Conservation (phyloP, 805 yeast genomes). For the Crinitomyces ghanaensis region DNA sequence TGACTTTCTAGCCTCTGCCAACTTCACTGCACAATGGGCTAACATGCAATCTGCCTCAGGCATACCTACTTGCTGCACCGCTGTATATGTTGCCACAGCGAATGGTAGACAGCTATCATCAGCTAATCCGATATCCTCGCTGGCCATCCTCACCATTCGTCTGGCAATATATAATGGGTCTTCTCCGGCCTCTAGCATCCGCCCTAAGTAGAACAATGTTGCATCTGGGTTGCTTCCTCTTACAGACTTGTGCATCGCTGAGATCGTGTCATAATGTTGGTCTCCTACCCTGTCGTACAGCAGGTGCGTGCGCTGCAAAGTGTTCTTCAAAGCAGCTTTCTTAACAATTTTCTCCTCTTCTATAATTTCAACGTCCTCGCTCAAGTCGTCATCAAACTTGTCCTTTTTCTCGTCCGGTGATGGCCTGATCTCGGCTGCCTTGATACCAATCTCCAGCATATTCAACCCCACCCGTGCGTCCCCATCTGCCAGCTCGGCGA, state of each 20-base stretch:
- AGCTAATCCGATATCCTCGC: constrained; percentile 83
- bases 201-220: constrained; percentile 69
- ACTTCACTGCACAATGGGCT: constrained; percentile 87
- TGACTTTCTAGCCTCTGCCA: constrained; percentile 77
- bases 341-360: background rate
- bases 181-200: constrained; percentile 91
- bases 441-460: constrained; percentile 48
- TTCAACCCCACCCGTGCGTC: constrained; percentile 82
- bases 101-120: constrained; percentile 81
- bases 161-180: constrained; percentile 84
- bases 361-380: background rate
- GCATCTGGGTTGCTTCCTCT: constrained; percentile 90
- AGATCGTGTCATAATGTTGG: constrained; percentile 85
- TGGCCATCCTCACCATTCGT: constrained; percentile 87
- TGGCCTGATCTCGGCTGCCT: background rate
- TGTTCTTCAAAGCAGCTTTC: constrained; percentile 19
- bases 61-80: constrained; percentile 82
- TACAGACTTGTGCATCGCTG: constrained; percentile 89
- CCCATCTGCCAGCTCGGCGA: constrained; percentile 70
- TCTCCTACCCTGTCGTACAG: constrained; percentile 84
- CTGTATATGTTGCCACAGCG: constrained; percentile 74
- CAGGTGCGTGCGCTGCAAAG: constrained; percentile 41
- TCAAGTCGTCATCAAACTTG: constrained; percentile 1
- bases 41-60: constrained; percentile 87
- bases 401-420: constrained; percentile 4